Evolutionary conservation across 2,329 filamentous ascomycete species (phyloP).

Genomic region (Rhytidhysteron rufulum): DNA sequence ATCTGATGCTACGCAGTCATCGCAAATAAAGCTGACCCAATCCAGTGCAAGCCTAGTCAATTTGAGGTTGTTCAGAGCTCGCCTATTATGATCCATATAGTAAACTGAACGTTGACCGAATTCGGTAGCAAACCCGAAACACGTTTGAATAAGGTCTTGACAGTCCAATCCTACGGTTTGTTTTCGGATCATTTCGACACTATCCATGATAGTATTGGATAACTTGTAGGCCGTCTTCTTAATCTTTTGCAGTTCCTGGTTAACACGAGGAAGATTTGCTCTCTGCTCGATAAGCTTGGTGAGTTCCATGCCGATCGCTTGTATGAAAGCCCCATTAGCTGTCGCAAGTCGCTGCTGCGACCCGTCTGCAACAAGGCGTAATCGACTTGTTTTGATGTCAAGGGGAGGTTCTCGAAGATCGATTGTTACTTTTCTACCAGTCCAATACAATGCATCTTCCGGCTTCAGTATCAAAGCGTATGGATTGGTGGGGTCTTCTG

Average conservation of each 20-base stretch:
- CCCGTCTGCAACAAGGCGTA: slow-evolving; percentile 84
- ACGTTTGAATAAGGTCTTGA: slow-evolving; percentile 94
- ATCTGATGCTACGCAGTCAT: slow-evolving; percentile 91
- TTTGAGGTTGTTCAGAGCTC: slow-evolving; percentile 96
- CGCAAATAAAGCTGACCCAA: slow-evolving; percentile 97
- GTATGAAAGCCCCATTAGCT: slow-evolving; percentile 73
- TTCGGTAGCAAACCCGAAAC: slow-evolving; percentile 97
- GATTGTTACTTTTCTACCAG: slow-evolving; percentile 69
- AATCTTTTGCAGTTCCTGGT: slow-evolving; percentile 85
- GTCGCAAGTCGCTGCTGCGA: slow-evolving; percentile 73
- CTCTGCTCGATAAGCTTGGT: slow-evolving; percentile 88
- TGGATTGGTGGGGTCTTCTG: slow-evolving; percentile 72
- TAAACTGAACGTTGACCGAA: slow-evolving; percentile 92
- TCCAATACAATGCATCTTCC: slow-evolving; percentile 76
- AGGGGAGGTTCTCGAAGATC: slow-evolving; percentile 72
- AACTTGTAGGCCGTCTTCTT: slow-evolving; percentile 94
- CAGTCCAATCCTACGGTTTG: slow-evolving; percentile 83
- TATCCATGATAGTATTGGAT: slow-evolving; percentile 98
- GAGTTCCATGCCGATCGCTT: slow-evolving; percentile 76
- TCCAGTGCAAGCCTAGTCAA: slow-evolving; percentile 89
- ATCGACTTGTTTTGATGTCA: slow-evolving; percentile 80
- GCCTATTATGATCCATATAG: slow-evolving; percentile 92
- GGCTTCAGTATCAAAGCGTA: slow-evolving; percentile 84
- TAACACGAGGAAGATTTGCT: slow-evolving; percentile 89
- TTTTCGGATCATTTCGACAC: slow-evolving; percentile 84